These are phyloP conservation scores for Collybiopsis confluens DNA, from an alignment of 768 basidiomycete species.

Conservation along the genomic window DNA sequence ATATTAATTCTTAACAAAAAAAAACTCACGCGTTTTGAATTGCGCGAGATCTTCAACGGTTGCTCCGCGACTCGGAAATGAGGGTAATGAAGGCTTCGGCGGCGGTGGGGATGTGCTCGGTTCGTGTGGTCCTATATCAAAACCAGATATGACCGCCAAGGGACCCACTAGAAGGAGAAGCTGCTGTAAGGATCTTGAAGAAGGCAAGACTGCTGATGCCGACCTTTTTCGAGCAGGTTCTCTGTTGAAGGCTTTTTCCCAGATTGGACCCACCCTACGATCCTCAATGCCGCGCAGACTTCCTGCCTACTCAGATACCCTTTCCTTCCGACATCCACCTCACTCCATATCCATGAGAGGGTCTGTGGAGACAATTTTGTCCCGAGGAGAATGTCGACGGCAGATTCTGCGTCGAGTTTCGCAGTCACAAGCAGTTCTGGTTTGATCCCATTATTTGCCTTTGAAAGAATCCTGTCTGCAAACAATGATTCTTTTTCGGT, in stretches of 20 bases:
- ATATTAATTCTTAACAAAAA: neutral
- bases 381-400: conserved; percentile 52
- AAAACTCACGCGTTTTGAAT: conserved; percentile 62
- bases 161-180: conserved; percentile 43
- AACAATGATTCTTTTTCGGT: neutral
- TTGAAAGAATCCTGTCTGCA: neutral
- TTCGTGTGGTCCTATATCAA: conserved; percentile 10
- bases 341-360: conserved; percentile 59
- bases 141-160: conserved; percentile 32
- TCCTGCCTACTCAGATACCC: conserved; percentile 52
- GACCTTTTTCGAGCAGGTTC: conserved; percentile 41
- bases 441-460: neutral
- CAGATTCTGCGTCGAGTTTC: conserved; percentile 29
- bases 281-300: conserved; percentile 53
- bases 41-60: conserved; percentile 16
- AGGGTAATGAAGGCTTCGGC: neutral
- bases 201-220: conserved; percentile 17
- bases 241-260: conserved; percentile 35
- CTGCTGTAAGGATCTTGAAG: neutral
- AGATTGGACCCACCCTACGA: conserved; percentile 65
- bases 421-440: neutral
- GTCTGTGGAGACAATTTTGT: conserved; percentile 49
- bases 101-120: conserved; percentile 3
- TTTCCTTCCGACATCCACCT: conserved; percentile 56
- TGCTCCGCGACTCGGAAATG: neutral